These are phyloP conservation scores for Batkoa obscura DNA, from an alignment of 371 early-diverging fungal species.

Conservation along the genomic window DNA sequence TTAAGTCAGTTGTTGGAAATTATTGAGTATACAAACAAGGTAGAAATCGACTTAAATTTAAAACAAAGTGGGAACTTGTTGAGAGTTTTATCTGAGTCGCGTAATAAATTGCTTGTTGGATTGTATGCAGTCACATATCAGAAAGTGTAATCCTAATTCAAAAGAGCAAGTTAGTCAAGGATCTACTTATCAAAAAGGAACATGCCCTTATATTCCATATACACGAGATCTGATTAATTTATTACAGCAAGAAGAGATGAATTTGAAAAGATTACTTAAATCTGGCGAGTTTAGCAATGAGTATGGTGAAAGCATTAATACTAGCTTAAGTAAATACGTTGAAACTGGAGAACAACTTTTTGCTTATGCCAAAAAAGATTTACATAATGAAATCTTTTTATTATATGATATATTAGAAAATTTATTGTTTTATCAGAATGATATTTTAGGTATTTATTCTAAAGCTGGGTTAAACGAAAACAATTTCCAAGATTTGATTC, in stretches of 20 bases:
- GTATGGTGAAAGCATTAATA: constrained; percentile 28
- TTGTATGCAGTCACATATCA: constrained; percentile 17
- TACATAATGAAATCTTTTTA: constrained; percentile 48
- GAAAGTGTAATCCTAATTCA: constrained; percentile 20
- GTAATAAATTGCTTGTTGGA: not conserved
- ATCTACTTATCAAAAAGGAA: constrained; percentile 42
- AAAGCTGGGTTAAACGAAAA: not conserved
- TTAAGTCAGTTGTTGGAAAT: not conserved
- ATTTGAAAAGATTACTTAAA: constrained; percentile 37
- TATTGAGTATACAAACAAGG: not conserved
- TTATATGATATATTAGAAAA: constrained; percentile 56
- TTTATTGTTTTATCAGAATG: not conserved
- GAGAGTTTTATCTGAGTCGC: not conserved
- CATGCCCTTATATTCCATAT: constrained; percentile 14
- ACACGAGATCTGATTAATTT: constrained; percentile 4
- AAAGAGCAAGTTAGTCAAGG: constrained; percentile 21
- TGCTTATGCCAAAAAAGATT: constrained; percentile 31
- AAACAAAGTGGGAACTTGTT: not conserved
- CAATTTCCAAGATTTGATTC: constrained; percentile 20
- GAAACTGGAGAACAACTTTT: constrained; percentile 44
- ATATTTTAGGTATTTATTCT: not conserved
- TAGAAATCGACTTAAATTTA: not conserved
- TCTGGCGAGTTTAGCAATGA: constrained; percentile 29
- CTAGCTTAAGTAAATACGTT: constrained; percentile 34
- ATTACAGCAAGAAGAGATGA: constrained; percentile 35